phyloP scores from a whole-genome alignment of 2,329 filamentous ascomycete genomes.

The Penicillium sp. region DNA sequence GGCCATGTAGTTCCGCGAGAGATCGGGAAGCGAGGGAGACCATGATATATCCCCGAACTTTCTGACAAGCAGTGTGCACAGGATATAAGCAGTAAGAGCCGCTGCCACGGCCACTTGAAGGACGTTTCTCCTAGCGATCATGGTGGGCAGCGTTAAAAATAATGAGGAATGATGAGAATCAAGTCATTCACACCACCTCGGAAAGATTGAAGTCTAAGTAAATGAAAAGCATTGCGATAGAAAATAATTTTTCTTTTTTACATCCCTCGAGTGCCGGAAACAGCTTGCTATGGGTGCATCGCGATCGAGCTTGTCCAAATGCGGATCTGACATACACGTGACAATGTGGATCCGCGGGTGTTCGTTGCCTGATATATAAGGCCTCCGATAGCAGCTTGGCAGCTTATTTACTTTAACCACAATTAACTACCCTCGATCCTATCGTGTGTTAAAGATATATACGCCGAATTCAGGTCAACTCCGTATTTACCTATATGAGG shows the following conservation, averaged over 20 bases:
- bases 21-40: neutral
- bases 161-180: neutral
- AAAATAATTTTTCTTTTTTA: neutral
- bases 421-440: too few species aligned
- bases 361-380: neutral
- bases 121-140: slow-evolving; percentile 1
- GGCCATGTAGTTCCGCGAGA: neutral
- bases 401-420: too few species aligned
- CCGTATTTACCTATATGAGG: too few species aligned
- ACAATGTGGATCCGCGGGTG: neutral
- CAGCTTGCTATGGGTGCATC: neutral
- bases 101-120: neutral
- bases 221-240: neutral
- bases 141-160: neutral
- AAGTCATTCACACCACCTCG: neutral
- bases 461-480: too few species aligned
- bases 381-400: neutral
- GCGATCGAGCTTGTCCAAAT: neutral
- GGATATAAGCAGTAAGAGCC: neutral
- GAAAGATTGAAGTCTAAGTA: neutral
- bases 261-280: neutral
- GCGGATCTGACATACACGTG: neutral
- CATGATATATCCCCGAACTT: neutral
- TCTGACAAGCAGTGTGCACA: neutral
- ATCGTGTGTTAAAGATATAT: too few species aligned